phyloP scores from a whole-genome alignment of 495 filamentous ascomycete species.

The Trichoderma orchidacearum region DNA sequence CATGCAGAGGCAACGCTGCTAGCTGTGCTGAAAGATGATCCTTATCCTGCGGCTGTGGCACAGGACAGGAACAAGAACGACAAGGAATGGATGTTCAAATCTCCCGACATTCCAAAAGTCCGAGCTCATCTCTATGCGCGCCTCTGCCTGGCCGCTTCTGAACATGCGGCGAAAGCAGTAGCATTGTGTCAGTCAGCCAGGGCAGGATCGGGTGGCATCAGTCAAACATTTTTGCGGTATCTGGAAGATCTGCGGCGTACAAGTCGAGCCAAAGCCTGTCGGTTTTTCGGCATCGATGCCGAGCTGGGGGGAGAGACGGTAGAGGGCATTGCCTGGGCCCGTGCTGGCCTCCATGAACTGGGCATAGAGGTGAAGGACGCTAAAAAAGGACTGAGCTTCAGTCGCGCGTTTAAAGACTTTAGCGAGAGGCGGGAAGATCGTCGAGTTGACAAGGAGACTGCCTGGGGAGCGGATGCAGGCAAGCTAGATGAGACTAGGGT shows the following conservation, averaged over 20 bases:
- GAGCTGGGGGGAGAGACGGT: constrained; percentile 71
- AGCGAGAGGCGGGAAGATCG: constrained; percentile 53
- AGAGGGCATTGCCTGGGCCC: constrained; percentile 71
- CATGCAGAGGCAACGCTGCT: constrained; percentile 81
- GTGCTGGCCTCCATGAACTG: constrained; percentile 55
- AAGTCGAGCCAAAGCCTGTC: constrained; percentile 67
- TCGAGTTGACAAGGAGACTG: constrained; percentile 51
- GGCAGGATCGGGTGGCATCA: constrained; percentile 29
- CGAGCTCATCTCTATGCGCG: constrained; percentile 76
- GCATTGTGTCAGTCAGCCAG: constrained; percentile 29
- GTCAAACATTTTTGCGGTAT: constrained; percentile 56
- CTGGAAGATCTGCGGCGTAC: constrained; percentile 57
- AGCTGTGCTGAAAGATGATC: constrained; percentile 84
- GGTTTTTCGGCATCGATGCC: constrained; percentile 83
- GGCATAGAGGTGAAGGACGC: constrained; percentile 35
- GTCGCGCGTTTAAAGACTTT: constrained; percentile 59
- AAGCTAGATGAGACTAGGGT: constrained; percentile 73
- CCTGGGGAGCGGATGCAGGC: constrained; percentile 76
- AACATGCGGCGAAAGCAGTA: constrained; percentile 49
- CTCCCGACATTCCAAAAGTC: constrained; percentile 75
- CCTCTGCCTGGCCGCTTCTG: constrained; percentile 65
- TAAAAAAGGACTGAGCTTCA: constrained; percentile 41
- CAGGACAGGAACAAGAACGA: constrained; percentile 66
- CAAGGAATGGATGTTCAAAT: constrained; percentile 84
- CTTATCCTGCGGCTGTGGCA: constrained; percentile 67